phyloP scores from a whole-genome alignment of 306 rosid genomes.

The Prosopis cineraria region DNA sequence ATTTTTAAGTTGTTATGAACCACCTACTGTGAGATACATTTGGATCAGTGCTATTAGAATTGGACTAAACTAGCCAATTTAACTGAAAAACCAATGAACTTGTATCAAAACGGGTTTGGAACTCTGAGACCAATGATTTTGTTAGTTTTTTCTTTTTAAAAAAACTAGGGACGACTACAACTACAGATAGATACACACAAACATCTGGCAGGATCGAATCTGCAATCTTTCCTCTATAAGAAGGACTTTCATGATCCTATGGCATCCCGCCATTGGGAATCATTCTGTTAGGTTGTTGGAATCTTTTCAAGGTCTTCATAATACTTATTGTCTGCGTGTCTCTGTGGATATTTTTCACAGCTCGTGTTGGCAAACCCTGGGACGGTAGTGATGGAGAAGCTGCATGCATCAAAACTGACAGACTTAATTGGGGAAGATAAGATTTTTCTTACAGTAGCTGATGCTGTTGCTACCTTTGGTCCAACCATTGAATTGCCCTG shows the following conservation, averaged over 20 bases:
- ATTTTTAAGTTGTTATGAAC: neutral
- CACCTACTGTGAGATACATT: neutral
- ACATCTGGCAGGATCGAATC: too few species aligned
- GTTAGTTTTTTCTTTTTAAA: too few species aligned
- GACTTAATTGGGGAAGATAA: constrained; percentile 58
- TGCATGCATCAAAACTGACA: constrained; percentile 58
- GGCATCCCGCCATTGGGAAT: too few species aligned
- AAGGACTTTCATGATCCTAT: too few species aligned
- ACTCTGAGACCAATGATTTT: too few species aligned
- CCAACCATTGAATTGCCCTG: constrained; percentile 27
- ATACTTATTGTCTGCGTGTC: neutral
- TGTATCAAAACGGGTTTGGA: neutral
- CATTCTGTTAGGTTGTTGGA: neutral
- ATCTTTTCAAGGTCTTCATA: neutral
- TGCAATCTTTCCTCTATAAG: too few species aligned
- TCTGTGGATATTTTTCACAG: constrained; percentile 31
- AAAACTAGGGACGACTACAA: too few species aligned
- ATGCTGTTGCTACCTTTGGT: constrained; percentile 57
- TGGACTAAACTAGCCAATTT: neutral
- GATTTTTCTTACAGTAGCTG: constrained; percentile 69
- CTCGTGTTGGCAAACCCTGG: constrained; percentile 84
- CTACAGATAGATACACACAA: too few species aligned
- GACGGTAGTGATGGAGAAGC: constrained; percentile 71
- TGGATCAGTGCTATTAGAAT: neutral
- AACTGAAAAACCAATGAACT: neutral